Evolutionary conservation across 371 early-diverging fungal genomes (phyloP).

Genomic region (Phascolomyces articulosus): DNA sequence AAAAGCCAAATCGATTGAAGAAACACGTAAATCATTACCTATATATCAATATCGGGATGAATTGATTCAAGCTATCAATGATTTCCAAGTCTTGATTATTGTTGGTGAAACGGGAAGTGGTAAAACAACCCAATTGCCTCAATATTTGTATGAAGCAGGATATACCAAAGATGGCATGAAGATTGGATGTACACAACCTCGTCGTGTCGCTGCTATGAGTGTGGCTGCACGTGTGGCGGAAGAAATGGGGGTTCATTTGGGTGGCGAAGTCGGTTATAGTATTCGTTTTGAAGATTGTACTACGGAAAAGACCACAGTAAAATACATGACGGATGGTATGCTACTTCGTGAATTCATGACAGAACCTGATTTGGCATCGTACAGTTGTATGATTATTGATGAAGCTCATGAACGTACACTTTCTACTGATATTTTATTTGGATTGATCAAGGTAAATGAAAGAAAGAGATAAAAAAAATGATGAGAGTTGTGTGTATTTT

Average conservation of each 20-base stretch:
- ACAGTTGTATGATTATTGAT: conserved; percentile 96
- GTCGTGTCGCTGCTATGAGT: conserved; percentile 99
- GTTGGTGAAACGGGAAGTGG: conserved; percentile 99
- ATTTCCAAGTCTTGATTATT: conserved; percentile 89
- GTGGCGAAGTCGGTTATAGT: conserved; percentile 95
- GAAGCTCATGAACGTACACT: conserved; percentile 99
- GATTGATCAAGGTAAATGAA: conserved; percentile 87
- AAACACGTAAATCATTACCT: conserved; percentile 92
- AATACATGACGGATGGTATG: conserved; percentile 99
- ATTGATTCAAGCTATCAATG: conserved; percentile 82
- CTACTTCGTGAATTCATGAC: conserved; percentile 98
- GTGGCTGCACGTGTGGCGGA: conserved; percentile 98
- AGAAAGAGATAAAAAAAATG: too few species aligned
- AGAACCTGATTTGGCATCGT: conserved; percentile 92
- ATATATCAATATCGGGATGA: conserved; percentile 84
- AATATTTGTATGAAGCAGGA: conserved; percentile 96
- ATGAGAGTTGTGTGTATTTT: too few species aligned
- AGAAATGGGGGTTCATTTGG: conserved; percentile 93
- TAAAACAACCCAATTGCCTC: conserved; percentile 99
- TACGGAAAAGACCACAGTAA: conserved; percentile 92
- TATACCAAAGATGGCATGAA: conserved; percentile 87
- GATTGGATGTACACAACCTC: conserved; percentile 99
- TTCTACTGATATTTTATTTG: conserved; percentile 98
- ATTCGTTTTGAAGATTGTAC: conserved; percentile 99
- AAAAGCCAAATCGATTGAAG: conserved; percentile 79